Base-by-base conservation (phyloP, 2,329 filamentous ascomycete species). In the Neofusicoccum cordaticola region DNA sequence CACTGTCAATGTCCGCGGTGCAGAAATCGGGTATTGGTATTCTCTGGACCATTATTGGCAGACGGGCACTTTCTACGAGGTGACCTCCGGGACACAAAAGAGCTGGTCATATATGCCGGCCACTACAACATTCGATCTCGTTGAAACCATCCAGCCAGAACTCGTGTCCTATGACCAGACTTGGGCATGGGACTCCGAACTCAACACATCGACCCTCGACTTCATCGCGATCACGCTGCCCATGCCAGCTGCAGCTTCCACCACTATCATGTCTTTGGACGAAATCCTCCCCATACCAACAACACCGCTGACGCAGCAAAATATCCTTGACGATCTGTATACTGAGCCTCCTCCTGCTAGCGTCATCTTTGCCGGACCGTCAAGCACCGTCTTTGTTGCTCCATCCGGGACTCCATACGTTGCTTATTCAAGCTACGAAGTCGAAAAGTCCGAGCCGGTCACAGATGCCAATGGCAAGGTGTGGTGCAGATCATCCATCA, bases 361-460 rank as follows among this genome's bases (percentile, higher is more conserved):
- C 2, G 51, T 75, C 4, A 68, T 70, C 7, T 61, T 73, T 35
- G 69, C 69, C 4, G 71, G 56, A 4, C 42, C 71, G 12, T 71
- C 72, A 35, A 41, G 63, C 7, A 74, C 71, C n/a, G 56, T 61
- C 2, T 66, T 50, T 42, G 65, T 69, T 27, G 68, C 67, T 62
- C 66, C 73, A 3, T 75, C 74, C 15, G 72, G 69, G 50, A 80
- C 78, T 0, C 77, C 79, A 0, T 79, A 80, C 51, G 74, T 81
- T 6, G 77, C 79, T 65, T 80, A 81, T 67, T 77, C 75, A 17
- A 71, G 71, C 4, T 81, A 81, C 65, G 78, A 81, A 64, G 71
- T 81, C n/a, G 75, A 78, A 57, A 73, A 65, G 34, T 71, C 71
- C 42, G 64, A 68, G n/a, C 67, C 68, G 3, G 69, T 69, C 13